Evolutionary conservation across 148 eudicot genomes (phyloP).

Genomic region (Silene conica): DNA sequence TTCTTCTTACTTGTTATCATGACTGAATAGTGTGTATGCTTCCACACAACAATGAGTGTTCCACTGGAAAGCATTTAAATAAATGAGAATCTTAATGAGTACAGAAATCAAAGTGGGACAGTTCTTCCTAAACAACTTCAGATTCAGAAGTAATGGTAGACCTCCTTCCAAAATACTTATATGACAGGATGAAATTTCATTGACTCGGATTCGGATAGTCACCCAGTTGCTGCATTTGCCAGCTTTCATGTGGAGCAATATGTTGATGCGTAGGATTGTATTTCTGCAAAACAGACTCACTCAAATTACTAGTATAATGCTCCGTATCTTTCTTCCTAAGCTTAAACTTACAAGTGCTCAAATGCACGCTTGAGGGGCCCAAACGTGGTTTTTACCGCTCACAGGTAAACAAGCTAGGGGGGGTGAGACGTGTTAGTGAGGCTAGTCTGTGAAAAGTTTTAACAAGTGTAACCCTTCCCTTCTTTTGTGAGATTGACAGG

Average conservation of each 20-base stretch:
- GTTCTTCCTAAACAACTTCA: conserved; percentile 14
- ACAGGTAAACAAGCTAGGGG: no score
- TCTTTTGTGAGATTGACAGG: no score
- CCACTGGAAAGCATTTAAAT: conserved; percentile 16
- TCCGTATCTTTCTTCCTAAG: no score
- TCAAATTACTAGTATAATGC: no score
- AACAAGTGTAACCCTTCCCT: no score
- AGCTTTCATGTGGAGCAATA: conserved; percentile 84
- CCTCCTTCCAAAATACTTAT: conserved; percentile 26
- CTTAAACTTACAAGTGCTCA: no score
- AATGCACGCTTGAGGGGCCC: no score
- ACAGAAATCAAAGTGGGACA: conserved; percentile 19
- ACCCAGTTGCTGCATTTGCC: conserved; percentile 74
- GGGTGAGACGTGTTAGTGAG: no score
- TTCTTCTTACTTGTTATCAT: background rate
- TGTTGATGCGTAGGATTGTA: conserved; percentile 56
- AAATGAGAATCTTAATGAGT: conserved; percentile 20
- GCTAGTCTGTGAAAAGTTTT: no score
- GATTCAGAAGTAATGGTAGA: no score
- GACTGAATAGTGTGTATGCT: conserved; percentile 1
- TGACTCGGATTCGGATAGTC: conserved; percentile 44
- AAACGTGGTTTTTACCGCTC: no score
- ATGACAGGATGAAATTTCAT: conserved; percentile 26
- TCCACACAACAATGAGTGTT: conserved; percentile 12
- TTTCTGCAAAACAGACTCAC: conserved; percentile 50